Base-by-base conservation (phyloP, 192 early-diverging fungal genomes). In the Endogone sp. region DNA sequence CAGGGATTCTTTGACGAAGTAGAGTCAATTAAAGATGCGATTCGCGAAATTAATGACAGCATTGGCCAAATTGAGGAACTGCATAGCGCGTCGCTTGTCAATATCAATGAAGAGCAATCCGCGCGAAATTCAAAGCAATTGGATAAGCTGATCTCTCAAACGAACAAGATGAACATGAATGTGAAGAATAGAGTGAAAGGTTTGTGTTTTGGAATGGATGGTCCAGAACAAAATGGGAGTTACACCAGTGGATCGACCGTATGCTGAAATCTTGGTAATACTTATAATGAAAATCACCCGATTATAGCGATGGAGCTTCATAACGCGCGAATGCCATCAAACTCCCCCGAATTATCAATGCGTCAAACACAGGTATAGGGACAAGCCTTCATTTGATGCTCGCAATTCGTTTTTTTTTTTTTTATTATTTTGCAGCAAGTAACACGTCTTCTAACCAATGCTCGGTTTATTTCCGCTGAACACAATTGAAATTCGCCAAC, bases 151-250 rank as follows among this genome's bases (percentile, higher is more conserved):
- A 61, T 71, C 2, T 58, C 67, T 21, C 57, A 67, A 22, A 79
- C 77, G 3, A 67, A 69, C 4, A 71, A 74, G 44, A 31, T 79
- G 31, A 79, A 79, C 58, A 74, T 74, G 26, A 58, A 74, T 21
- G 64, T 77, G 56, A 87, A 87, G 73, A 80, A 78, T 62, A 76
- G 80, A 62, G 83, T 87, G 64, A 87, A 83, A 70, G 75, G 75
- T 77, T 59, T 54, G 24, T 58, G 3, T 28, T 2, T 22, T 3
- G 32, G 8, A 6, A 59, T 59, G 4, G 4, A 9, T 0, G 3
- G 58, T 9, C 3, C 58, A 59, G n/a, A n/a, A n/a, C n/a, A n/a
- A n/a, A n/a, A n/a, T n/a, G n/a, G n/a, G n/a, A n/a, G n/a, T n/a
- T n/a, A n/a, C n/a, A n/a, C n/a, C n/a, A n/a, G n/a, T n/a, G n/a